phyloP scores from a whole-genome alignment of 1,284 basidiomycete genomes.

The Vanrija sp. region DNA sequence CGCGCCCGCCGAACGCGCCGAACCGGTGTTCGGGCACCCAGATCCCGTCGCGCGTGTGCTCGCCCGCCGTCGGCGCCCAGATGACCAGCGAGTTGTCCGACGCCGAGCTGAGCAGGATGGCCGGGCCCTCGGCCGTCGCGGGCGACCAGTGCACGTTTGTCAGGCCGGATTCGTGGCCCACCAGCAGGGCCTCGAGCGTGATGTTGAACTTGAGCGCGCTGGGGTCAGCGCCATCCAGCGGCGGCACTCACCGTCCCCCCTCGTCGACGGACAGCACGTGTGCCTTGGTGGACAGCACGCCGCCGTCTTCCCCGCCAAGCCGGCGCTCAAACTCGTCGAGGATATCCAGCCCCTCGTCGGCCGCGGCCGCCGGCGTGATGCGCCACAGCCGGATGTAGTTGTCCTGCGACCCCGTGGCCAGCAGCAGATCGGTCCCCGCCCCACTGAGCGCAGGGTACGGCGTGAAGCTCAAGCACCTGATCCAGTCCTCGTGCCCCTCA shows the following conservation, averaged over 20 bases:
- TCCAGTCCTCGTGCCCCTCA: constrained; percentile 91
- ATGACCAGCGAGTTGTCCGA: constrained; percentile 88
- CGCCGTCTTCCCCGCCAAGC: constrained; percentile 60
- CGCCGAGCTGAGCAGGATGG: constrained; percentile 76
- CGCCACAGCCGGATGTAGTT: constrained; percentile 86
- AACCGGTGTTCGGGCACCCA: constrained; percentile 88
- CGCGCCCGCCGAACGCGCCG: constrained; percentile 83
- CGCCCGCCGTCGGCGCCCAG: constrained; percentile 58
- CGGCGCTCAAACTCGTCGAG: constrained; percentile 83
- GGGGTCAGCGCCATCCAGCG: too few relatives aligned
- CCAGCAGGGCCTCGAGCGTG: constrained; percentile 82
- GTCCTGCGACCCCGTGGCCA: constrained; percentile 91
- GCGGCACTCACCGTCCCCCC: constrained; percentile 51
- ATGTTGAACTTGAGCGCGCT: constrained; percentile 57
- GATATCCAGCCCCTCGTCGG: constrained; percentile 58
- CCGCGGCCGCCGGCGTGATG: constrained; percentile 53
- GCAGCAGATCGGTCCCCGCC: constrained; percentile 53
- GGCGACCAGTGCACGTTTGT: constrained; percentile 79
- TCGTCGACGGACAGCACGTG: constrained; percentile 67
- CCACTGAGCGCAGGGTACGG: constrained; percentile 26
- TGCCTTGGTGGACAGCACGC: constrained; percentile 77
- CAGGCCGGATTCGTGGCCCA: constrained; percentile 89
- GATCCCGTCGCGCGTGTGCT: constrained; percentile 54
- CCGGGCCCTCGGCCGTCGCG: constrained; percentile 23
- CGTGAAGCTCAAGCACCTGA: constrained; percentile 71